A percentile compares a stretch with the other conserved stretches of the same genome.
These are phyloP conservation scores for Metschnikowia lochheadii DNA, from an alignment of 805 yeast genomes.

Conservation along the genomic window DNA sequence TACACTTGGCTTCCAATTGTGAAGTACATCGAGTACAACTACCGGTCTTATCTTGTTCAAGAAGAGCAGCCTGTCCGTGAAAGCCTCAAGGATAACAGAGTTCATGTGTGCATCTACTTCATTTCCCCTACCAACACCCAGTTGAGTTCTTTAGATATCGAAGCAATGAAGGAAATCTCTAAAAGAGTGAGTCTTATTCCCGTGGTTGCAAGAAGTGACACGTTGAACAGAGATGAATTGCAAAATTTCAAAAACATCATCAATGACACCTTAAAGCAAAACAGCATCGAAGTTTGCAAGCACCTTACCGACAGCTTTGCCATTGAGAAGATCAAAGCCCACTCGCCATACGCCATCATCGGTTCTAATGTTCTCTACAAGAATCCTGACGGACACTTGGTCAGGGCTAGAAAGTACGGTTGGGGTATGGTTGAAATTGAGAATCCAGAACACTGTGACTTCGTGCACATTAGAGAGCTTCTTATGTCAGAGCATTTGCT, in stretches of 20 bases:
- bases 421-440: constrained; percentile 91
- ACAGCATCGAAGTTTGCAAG: constrained; percentile 47
- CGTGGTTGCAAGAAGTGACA: constrained; percentile 76
- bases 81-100: constrained; percentile 52
- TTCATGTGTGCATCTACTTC: constrained; percentile 85
- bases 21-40: constrained; percentile 76
- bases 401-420: constrained; percentile 56
- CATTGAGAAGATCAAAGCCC: constrained; percentile 28
- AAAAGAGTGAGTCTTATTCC: constrained; percentile 79
- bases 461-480: constrained; percentile 56
- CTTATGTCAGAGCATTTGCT: constrained; percentile 69
- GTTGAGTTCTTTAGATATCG: constrained; percentile 63
- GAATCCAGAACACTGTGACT: constrained; percentile 74
- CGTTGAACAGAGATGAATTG: constrained; percentile 57
- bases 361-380: constrained; percentile 49
- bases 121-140: constrained; percentile 57
- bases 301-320: constrained; percentile 27
- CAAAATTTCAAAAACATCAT: constrained; percentile 49
- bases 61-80: constrained; percentile 47
- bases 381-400: constrained; percentile 35
- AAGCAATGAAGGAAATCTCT: constrained; percentile 65
- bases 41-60: constrained; percentile 60
- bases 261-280: constrained; percentile 45
- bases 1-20: constrained; percentile 43
- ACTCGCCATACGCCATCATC: constrained; percentile 68